These are phyloP conservation scores for Calonectria fujianensis DNA, from an alignment of 2,329 filamentous ascomycete species.

Conservation along the genomic window DNA sequence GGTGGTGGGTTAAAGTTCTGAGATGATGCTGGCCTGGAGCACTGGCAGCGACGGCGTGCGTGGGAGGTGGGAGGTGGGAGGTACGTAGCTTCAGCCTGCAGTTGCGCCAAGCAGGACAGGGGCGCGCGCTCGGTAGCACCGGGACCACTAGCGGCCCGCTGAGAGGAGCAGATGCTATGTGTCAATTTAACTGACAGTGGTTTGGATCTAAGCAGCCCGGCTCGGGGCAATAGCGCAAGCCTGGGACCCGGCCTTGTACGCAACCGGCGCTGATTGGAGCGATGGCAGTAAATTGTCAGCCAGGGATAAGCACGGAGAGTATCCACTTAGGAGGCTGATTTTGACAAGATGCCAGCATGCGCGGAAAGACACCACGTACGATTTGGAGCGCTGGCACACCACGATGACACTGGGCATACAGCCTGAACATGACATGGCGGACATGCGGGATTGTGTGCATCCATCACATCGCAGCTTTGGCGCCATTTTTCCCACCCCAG, in stretches of 20 bases:
- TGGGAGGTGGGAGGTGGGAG: constrained; percentile 14
- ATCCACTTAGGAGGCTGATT: constrained; percentile 51
- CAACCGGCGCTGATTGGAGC: constrained; percentile 46
- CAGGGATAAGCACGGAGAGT: constrained; percentile 41
- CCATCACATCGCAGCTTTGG: constrained; percentile 2
- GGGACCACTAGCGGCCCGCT: constrained; percentile 50
- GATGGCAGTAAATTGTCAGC: constrained; percentile 53
- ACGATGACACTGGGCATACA: constrained; percentile 23
- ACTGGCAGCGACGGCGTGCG: constrained; percentile 13
- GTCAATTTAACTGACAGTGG: constrained; percentile 23
- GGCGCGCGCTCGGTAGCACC: constrained; percentile 52
- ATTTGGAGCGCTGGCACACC: constrained; percentile 42
- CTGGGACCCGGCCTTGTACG: constrained; percentile 42
- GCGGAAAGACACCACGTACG: constrained; percentile 48
- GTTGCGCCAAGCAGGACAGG: constrained; percentile 48
- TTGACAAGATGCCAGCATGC: constrained; percentile 47
- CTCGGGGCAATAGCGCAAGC: neutral
- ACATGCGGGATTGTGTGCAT: constrained; percentile 2
- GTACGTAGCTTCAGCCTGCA: constrained; percentile 28
- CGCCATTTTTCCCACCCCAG: neutral
- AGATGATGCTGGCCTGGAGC: constrained; percentile 38
- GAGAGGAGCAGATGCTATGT: constrained; percentile 29
- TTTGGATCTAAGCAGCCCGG: neutral
- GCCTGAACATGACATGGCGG: constrained; percentile 1
- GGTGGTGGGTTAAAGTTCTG: constrained; percentile 46